Base-by-base conservation (phyloP, 208 protist genomes). In the Blastocrithidia nonstop region DNA sequence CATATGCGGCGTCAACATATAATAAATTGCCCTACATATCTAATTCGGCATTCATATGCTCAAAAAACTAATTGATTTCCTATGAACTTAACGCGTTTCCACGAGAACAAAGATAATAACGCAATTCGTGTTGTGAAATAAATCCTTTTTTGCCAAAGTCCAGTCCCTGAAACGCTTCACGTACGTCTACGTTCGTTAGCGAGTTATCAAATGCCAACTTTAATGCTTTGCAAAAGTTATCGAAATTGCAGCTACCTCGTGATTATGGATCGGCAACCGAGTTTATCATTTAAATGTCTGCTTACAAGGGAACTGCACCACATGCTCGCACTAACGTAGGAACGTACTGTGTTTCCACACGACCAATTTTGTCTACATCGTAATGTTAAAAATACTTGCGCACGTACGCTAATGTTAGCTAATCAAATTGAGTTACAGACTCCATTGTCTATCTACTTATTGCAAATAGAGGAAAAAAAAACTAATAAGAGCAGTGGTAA, bases 141-240 rank as follows among this genome's bases (percentile, higher is more conserved):
- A 78, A 71, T 19, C 94, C 95, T 38, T 85, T 83, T 6, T 81
- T 71, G 28, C 97, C 84, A 7, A 80, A 69, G 67, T 98, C 94
- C 48, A 98, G 95, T 17, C 85, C 70, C 4, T 71, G 51, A 71
- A 97, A 97, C 5, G 94, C 93, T 23, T 95, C 82, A 8, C 59
- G 63, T 13, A 95, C 74, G 23, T 95, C 91, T 20, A 83, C 68
- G 8, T 63, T 41, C 6, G 42, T 66, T 3, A 78, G 40, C 13
- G 74, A 71, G 9, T 61, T 70, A 6, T 57, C 47, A 19, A 81
- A 76, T 2, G 83, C 74, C 16, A 54, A 49, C 57, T 70, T 66
- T 57, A 88, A 57, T 8, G 70, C 72, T 5, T 20, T 43, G 58
- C 83, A 92, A 42, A 93, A 85, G 21, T 70, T 68, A 5, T 78